phyloP scores from a whole-genome alignment of 2,329 filamentous ascomycete genomes.

The Nothophoma quercina region DNA sequence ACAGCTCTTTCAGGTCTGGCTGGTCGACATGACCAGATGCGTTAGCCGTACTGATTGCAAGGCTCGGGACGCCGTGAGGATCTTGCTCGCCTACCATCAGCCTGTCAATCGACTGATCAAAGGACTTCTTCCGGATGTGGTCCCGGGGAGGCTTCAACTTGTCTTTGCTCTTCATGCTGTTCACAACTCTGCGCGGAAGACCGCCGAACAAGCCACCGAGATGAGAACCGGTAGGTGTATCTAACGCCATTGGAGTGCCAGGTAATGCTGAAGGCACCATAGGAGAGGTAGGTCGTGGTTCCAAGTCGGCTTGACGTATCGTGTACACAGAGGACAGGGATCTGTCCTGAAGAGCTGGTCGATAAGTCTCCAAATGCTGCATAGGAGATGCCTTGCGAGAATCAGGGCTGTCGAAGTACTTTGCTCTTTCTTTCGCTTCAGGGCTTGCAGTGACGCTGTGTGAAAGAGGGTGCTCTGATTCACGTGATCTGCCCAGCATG shows the following conservation, averaged over 20 bases:
- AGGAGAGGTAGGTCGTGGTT: constrained; percentile 45
- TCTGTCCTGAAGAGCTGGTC: constrained; percentile 47
- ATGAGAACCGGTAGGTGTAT: constrained; percentile 52
- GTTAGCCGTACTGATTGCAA: constrained; percentile 68
- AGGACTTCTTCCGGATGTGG: constrained; percentile 64
- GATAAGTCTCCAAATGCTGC: constrained; percentile 35
- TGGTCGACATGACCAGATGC: constrained; percentile 67
- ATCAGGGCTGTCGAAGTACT: constrained; percentile 46
- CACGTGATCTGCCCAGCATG: constrained; percentile 58
- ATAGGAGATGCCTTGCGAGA: constrained; percentile 53
- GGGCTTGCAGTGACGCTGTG: constrained; percentile 78
- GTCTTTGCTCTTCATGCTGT: constrained; percentile 53
- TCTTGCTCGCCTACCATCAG: constrained; percentile 66
- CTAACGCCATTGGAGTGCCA: constrained; percentile 53
- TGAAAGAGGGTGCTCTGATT: constrained; percentile 74
- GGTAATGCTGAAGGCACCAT: constrained; percentile 53
- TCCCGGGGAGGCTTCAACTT: constrained; percentile 54
- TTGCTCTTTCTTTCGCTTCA: constrained; percentile 53
- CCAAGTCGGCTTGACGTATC: constrained; percentile 52
- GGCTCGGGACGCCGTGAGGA: constrained; percentile 69
- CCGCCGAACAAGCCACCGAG: constrained; percentile 57
- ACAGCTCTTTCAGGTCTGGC: constrained; percentile 55
- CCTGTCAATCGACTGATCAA: constrained; percentile 72
- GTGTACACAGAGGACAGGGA: constrained; percentile 56
- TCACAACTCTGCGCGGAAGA: constrained; percentile 56